These are phyloP conservation scores for Geosmithia putterillii DNA, from an alignment of 2,329 filamentous ascomycete species.

Conservation along the genomic window DNA sequence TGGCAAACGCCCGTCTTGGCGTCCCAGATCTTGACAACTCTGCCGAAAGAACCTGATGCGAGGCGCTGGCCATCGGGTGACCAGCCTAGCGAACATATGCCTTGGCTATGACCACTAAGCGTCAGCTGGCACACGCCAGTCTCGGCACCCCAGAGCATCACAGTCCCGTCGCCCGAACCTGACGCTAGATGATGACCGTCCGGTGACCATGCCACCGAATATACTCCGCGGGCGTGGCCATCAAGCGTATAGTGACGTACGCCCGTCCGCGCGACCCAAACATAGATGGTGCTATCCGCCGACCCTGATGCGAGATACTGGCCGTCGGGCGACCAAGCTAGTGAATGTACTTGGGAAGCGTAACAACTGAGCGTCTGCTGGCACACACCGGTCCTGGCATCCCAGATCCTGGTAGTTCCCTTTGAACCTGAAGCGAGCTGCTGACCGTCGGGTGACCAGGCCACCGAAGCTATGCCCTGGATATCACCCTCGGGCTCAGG, in stretches of 20 bases:
- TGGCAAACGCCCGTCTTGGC: no score
- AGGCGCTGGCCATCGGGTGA: neutral
- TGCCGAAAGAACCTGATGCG: no score
- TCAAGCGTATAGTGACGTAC: no score
- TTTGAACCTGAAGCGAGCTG: constrained; percentile 1
- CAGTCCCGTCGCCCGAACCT: neutral
- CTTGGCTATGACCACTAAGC: no score
- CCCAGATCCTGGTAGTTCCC: constrained; percentile 1
- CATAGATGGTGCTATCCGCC: neutral
- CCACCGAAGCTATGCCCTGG: neutral
- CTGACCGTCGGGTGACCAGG: neutral
- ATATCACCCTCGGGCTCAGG: constrained; percentile 3
- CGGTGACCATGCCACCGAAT: no score
- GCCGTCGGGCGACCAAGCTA: no score
- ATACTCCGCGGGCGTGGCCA: no score
- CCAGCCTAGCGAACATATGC: neutral
- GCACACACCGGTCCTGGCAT: neutral
- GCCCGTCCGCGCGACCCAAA: no score
- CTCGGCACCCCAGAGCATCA: constrained; percentile 4
- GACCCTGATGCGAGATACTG: neutral
- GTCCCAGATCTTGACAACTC: no score
- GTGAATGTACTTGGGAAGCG: neutral
- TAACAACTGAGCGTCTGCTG: neutral
- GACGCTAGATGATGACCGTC: neutral
- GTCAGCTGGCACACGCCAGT: neutral